A percentile compares a stretch with the other conserved stretches of the same genome.
Conservation (phyloP, 169 alveolate species). For the Besnoitia besnoiti region DNA sequence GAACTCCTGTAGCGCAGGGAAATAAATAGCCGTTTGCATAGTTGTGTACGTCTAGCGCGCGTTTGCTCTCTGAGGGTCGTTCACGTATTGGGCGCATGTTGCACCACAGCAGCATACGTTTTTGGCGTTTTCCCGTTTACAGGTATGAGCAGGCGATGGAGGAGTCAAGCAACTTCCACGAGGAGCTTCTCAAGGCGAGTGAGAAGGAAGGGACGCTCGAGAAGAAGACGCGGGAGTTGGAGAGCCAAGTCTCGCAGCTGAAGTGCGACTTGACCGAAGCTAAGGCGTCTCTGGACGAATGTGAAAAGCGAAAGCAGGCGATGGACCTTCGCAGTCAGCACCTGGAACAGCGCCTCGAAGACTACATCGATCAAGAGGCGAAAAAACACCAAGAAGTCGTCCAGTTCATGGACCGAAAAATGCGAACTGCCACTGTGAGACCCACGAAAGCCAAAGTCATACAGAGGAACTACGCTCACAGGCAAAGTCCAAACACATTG, state of each 20-base stretch:
- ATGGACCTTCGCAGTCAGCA: not conserved
- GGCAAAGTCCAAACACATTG: too few species aligned
- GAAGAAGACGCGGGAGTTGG: not conserved
- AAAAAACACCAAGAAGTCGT: not conserved
- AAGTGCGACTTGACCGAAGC: not conserved
- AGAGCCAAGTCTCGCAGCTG: not conserved
- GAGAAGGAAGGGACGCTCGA: slow-evolving; percentile 2
- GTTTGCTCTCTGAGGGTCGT: not conserved
- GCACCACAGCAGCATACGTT: not conserved
- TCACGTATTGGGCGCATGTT: not conserved
- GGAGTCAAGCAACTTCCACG: not conserved
- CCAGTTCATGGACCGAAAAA: not conserved
- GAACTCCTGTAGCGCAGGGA: too few species aligned
- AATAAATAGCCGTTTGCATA: too few species aligned
- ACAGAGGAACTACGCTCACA: too few species aligned
- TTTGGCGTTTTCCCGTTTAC: not conserved
- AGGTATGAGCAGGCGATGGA: not conserved
- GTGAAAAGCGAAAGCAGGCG: not conserved
- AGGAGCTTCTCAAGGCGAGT: not conserved
- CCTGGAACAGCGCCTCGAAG: not conserved
- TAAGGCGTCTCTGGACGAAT: not conserved
- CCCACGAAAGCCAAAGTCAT: not conserved
- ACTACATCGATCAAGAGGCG: slow-evolving; percentile 4
- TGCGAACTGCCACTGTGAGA: not conserved
- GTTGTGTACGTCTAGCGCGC: not conserved